Evolutionary conservation across 1,284 basidiomycete genomes (phyloP), one percentile per base, ranked within the genome.

Genomic region (Cryptococcus sp.): DNA sequence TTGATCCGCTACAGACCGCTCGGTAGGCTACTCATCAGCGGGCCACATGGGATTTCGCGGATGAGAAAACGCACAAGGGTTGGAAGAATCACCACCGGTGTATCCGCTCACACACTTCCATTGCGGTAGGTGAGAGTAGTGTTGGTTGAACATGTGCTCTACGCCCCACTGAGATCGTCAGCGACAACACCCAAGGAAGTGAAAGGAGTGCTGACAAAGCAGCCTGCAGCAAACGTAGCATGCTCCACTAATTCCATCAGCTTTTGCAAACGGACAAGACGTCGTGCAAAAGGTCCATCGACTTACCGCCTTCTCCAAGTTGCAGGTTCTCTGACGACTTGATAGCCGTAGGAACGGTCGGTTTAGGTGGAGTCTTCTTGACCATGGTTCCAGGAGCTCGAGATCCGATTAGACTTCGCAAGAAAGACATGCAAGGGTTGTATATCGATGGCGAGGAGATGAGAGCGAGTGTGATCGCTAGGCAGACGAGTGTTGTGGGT

Each of bases 81-180:
- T 57, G 16, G 47, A 52, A 12, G 50, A 32, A 53, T 80, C 77
- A 19, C 88, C 88, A 9, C 88, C 88, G 0, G 85, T 90, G 69
- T 87, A 93, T 1, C 89, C 89, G 0, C 89, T 86, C 10, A 77
- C 68, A 0, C 86, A 86, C 63, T 79, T 82, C 56, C 89, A 71
- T 44, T 69, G 55, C 7, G 74, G 69, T 7, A 74, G 56, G 50
- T 73, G 65, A 26, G 84, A 82, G 72, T 81, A 89, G 65, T 89
- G 79, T 73, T 87, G 86, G 50, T 87, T 70, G 72, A 90, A 90
- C 62, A 90, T 85, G 65, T 91, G 86, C 57, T 90, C 86, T 23
- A 85, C 84, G 31, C 87, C 87, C 87, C 87, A 90, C 72, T 73
- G 23, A 24, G 16, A n/a, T 23, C 23, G 28, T 46, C 44, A 51